A percentile compares a stretch with the other conserved stretches of the same genome.
These are phyloP conservation scores for Prunus davidiana DNA, from an alignment of 306 rosid species.

Conservation along the genomic window DNA sequence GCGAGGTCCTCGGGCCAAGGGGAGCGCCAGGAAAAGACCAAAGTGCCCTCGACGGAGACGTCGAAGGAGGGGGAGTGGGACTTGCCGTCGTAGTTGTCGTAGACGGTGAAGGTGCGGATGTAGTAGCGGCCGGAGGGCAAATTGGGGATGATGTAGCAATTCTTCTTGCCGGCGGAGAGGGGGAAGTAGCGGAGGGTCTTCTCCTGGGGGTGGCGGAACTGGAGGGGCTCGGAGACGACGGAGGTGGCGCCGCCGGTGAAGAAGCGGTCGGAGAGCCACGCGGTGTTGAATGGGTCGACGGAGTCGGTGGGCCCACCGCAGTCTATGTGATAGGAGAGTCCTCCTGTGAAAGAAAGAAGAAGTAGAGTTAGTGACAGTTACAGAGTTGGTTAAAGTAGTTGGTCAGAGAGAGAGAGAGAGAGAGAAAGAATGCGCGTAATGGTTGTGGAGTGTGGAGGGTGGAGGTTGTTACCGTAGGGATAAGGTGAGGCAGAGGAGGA, in stretches of 20 bases:
- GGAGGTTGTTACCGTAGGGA: slow-evolving; percentile 43
- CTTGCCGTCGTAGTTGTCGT: slow-evolving; percentile 94
- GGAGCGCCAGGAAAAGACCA: slow-evolving; percentile 86
- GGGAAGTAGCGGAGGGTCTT: slow-evolving; percentile 90
- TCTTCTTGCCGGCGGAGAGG: slow-evolving; percentile 77
- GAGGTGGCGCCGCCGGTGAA: slow-evolving; percentile 67
- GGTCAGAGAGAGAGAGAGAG: neutral
- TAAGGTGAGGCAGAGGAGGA: slow-evolving; percentile 20
- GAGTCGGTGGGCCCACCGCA: slow-evolving; percentile 62
- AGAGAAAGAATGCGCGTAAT: no score
- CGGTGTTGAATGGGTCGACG: slow-evolving; percentile 59
- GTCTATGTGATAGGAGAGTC: slow-evolving; percentile 67
- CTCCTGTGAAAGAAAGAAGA: slow-evolving; percentile 21
- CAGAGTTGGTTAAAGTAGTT: neutral
- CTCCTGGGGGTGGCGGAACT: slow-evolving; percentile 58
- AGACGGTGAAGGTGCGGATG: slow-evolving; percentile 74
- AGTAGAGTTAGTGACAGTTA: slow-evolving; percentile 11
- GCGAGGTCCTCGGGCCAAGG: slow-evolving; percentile 68
- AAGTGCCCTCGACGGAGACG: slow-evolving; percentile 66
- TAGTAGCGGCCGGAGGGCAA: slow-evolving; percentile 61
- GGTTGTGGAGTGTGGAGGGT: neutral
- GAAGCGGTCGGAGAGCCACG: slow-evolving; percentile 83
- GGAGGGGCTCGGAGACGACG: slow-evolving; percentile 85
- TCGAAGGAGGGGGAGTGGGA: slow-evolving; percentile 88
- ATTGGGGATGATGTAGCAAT: slow-evolving; percentile 69